Base-by-base conservation (phyloP, 352 stramenopile genomes). In the Pythium folliculosum region DNA sequence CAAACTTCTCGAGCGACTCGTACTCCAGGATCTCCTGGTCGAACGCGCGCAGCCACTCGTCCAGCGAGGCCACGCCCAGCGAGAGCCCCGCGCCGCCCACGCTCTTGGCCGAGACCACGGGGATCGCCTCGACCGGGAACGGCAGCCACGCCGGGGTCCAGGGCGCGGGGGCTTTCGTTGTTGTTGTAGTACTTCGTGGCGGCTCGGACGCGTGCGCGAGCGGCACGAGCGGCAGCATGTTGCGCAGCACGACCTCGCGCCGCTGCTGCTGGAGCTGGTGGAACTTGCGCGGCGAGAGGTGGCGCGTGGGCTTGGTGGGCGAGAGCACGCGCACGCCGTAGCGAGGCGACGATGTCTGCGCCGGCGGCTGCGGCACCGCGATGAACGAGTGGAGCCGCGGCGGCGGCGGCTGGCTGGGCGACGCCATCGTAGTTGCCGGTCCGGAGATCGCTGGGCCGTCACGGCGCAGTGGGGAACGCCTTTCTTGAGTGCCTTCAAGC, bases 1-100 rank as follows among this genome's bases (percentile, higher is more conserved):
- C 52, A 43, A 88, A 85, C 32, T 67, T 61, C 40, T 81, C 80
- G 5, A 88, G 67, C 4, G 80, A 88, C 49, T 88, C 80, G 44
- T 70, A 86, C n/a, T 66, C 52, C 22, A 77, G 40, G 25, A 82
- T 69, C 13, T 86, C 77, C 12, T 74, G 63, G 44, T 88, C 80
- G 57, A 82, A 86, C 27, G 58, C 59, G 22, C 75, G 59, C 12
- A 88, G 67, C 80, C 80, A 88, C n/a, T 63, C 30, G 23, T 82
- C 69, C 5, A 88, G 68, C 12, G 67, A 65, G 21, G 73, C 64
- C 0, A 61, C 67, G 2, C 75, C 79, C 1, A 63, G 69, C 5
- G 51, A 65, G 17, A 69, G 58, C 9, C 57, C 58, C 1, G 48
- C 47, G 9, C 61, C 61, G 7, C 54, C 32, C 19, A 48, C 22